Evolutionary conservation across 106 monocot genomes (phyloP).

Genomic region (Acanthochlamys bracteata): DNA sequence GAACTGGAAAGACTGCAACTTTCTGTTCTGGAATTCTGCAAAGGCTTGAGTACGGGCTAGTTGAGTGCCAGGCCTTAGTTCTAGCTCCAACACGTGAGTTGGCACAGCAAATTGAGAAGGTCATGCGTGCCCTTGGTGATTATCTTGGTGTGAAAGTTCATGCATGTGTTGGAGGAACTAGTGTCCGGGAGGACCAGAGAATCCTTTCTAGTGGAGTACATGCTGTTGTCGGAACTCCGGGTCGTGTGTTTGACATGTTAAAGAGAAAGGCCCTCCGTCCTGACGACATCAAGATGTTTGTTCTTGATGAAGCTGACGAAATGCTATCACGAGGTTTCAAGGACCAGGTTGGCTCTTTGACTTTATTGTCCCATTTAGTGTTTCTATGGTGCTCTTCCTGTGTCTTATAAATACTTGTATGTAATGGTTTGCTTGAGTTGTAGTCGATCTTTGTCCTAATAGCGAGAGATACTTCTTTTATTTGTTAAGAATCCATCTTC

Average conservation of each 20-base stretch:
- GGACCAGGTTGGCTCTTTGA: slow-evolving; percentile 24
- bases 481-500: not conserved
- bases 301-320: slow-evolving; percentile 45
- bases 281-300: slow-evolving; percentile 32
- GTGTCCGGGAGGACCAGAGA: slow-evolving; percentile 18
- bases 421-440: not conserved
- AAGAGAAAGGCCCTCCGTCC: slow-evolving; percentile 29
- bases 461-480: too few relatives aligned
- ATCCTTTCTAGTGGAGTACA: slow-evolving; percentile 38
- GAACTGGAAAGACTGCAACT: slow-evolving; percentile 45
- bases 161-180: slow-evolving; percentile 44
- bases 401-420: too few relatives aligned
- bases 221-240: slow-evolving; percentile 52
- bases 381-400: not conserved
- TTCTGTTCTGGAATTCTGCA: slow-evolving; percentile 41
- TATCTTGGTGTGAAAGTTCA: slow-evolving; percentile 45
- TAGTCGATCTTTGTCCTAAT: too few relatives aligned
- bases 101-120: slow-evolving; percentile 44
- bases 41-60: slow-evolving; percentile 32
- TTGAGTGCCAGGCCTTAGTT: slow-evolving; percentile 39
- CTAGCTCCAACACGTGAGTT: slow-evolving; percentile 49
- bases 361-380: not conserved
- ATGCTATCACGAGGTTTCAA: slow-evolving; percentile 48
- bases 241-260: slow-evolving; percentile 37
- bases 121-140: slow-evolving; percentile 42